Percentiles rank a stretch among this genome's conserved stretches.
Evolutionary conservation across 345 rosid genomes (phyloP).

Genomic region (Pugionium cornutum): DNA sequence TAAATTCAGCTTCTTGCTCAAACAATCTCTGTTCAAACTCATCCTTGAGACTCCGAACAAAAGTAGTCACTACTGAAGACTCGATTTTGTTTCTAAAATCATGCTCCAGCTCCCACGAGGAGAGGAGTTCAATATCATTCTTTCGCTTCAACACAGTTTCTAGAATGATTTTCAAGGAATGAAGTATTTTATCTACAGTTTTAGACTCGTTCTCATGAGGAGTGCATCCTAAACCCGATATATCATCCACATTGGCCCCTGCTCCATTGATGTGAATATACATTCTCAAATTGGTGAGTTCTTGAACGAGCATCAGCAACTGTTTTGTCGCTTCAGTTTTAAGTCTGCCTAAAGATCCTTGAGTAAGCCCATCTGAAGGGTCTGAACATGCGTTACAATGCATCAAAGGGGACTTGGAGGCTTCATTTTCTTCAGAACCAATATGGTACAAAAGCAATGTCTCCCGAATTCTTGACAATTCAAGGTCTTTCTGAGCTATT

Average conservation of each 20-base stretch:
- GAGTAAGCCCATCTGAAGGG: constrained; percentile 28
- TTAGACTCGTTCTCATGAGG: constrained; percentile 44
- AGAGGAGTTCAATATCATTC: constrained; percentile 42
- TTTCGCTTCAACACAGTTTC: constrained; percentile 42
- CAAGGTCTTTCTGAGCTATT: constrained; percentile 63
- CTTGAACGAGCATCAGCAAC: constrained; percentile 56
- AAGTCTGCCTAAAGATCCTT: constrained; percentile 46
- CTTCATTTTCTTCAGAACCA: constrained; percentile 39
- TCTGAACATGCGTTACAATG: constrained; percentile 22
- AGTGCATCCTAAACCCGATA: constrained; percentile 51
- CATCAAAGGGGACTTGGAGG: constrained; percentile 11
- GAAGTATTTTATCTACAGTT: constrained; percentile 46
- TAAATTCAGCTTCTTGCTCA: constrained; percentile 45
- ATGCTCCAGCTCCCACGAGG: constrained; percentile 57
- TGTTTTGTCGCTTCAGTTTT: constrained; percentile 48
- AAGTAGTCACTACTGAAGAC: constrained; percentile 47
- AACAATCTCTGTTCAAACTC: constrained; percentile 53
- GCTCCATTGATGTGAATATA: constrained; percentile 40
- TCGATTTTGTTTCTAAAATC: constrained; percentile 55
- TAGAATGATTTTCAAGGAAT: constrained; percentile 42
- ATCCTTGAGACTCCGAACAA: constrained; percentile 52
- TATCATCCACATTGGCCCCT: constrained; percentile 41
- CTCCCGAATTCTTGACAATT: constrained; percentile 56
- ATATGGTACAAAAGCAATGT: constrained; percentile 37
- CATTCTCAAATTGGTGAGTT: constrained; percentile 50